Evolutionary conservation across 768 basidiomycete genomes (phyloP).

Genomic region (Naganishia kalamii): DNA sequence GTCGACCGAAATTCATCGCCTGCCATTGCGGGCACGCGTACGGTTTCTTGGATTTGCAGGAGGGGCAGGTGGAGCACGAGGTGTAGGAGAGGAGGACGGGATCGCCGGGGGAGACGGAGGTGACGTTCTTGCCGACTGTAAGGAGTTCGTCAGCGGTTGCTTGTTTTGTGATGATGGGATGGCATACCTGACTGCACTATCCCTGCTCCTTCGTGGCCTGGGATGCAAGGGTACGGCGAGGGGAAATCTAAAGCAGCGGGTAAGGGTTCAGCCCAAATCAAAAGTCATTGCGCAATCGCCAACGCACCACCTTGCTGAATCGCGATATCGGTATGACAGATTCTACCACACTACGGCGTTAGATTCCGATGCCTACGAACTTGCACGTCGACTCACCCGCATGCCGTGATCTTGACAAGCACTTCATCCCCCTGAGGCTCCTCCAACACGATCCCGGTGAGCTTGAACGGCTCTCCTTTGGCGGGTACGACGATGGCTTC

Average conservation of each 20-base stretch:
- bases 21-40: neutral
- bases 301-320: slow-evolving; percentile 17
- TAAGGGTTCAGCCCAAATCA: neutral
- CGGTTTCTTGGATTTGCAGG: neutral
- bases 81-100: slow-evolving; percentile 16
- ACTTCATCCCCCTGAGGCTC: neutral
- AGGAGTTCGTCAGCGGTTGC: neutral
- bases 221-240: slow-evolving; percentile 12
- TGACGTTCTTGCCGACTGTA: neutral
- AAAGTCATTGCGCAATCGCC: neutral
- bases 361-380: neutral
- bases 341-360: neutral
- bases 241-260: neutral
- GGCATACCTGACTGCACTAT: slow-evolving; percentile 14
- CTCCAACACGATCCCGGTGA: neutral
- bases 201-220: slow-evolving; percentile 14
- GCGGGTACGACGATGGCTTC: slow-evolving; percentile 6
- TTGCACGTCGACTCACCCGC: neutral
- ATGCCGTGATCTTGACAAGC: slow-evolving; percentile 9
- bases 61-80: neutral
- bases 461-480: neutral
- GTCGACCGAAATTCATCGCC: slow-evolving; percentile 6
- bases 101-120: neutral
- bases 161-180: neutral
- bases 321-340: slow-evolving; percentile 18